These are phyloP conservation scores for Lepraria neglecta DNA, from an alignment of 495 filamentous ascomycete species.

Conservation along the genomic window DNA sequence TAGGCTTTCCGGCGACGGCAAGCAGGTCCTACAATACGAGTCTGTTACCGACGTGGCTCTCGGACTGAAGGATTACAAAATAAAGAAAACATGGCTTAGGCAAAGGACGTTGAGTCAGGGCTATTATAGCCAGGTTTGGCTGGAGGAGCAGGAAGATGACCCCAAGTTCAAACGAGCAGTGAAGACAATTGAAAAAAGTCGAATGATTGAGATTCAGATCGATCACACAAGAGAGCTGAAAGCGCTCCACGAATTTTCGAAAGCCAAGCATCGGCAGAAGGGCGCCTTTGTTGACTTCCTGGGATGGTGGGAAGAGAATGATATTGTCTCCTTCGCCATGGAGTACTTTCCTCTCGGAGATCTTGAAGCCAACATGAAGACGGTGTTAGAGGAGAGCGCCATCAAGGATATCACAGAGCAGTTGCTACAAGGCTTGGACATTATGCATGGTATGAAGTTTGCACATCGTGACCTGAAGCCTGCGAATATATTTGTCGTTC, in stretches of 20 bases:
- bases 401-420: neutral
- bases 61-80: neutral
- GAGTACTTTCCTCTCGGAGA: slow-evolving; percentile 14
- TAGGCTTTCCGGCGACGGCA: neutral
- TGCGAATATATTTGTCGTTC: slow-evolving; percentile 5
- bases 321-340: slow-evolving; percentile 12
- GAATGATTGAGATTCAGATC: neutral
- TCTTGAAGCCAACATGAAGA: neutral
- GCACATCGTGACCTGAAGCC: slow-evolving; percentile 10
- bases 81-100: neutral
- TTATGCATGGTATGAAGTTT: slow-evolving; percentile 2
- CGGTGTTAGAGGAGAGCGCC: neutral
- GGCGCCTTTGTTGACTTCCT: slow-evolving; percentile 14
- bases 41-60: neutral
- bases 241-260: slow-evolving; percentile 9
- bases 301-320: slow-evolving; percentile 16
- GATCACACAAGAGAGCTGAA: slow-evolving; percentile 8
- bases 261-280: slow-evolving; percentile 5
- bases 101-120: neutral
- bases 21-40: neutral
- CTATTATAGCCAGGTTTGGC: slow-evolving; percentile 3
- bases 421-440: neutral
- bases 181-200: neutral
- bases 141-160: neutral
- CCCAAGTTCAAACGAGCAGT: neutral